Conservation (phyloP, 176 grass and related monocot genomes). For the Aegilops umbellulata region DNA sequence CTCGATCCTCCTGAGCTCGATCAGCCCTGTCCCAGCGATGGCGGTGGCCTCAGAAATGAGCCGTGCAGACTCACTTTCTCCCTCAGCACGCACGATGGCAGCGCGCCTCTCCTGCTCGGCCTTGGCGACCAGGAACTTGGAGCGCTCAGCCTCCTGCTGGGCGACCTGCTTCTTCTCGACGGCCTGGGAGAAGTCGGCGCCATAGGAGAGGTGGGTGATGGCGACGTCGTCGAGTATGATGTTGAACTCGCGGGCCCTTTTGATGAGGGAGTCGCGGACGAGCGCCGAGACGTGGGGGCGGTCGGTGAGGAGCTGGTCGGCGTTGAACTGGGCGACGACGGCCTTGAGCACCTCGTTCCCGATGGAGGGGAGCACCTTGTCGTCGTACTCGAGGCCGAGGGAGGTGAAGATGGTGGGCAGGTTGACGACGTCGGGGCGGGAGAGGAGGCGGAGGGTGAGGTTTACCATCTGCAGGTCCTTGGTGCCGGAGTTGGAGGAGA, state of each 20-base stretch:
- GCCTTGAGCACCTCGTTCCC: slow-evolving; percentile 98
- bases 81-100: slow-evolving; percentile 83
- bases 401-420: slow-evolving; percentile 99
- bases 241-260: slow-evolving; percentile 89
- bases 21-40: slow-evolving; percentile 56
- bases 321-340: slow-evolving; percentile 99
- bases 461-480: slow-evolving; percentile 99
- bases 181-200: slow-evolving; percentile 85
- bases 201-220: slow-evolving; percentile 98
- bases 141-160: slow-evolving; percentile 99
- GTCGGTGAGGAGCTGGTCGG: slow-evolving; percentile 95
- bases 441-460: slow-evolving; percentile 91
- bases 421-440: slow-evolving; percentile 72
- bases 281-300: slow-evolving; percentile 89
- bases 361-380: slow-evolving; percentile 98
- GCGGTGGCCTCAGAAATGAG: slow-evolving; percentile 90
- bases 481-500: slow-evolving; percentile 95
- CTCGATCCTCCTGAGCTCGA: slow-evolving; percentile 90
- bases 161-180: slow-evolving; percentile 99
- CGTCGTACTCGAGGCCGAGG: slow-evolving; percentile 95
- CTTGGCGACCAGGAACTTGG: slow-evolving; percentile 96
- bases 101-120: slow-evolving; percentile 97
- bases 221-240: slow-evolving; percentile 98
- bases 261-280: slow-evolving; percentile 86
- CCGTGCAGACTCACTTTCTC: slow-evolving; percentile 80